These are phyloP conservation scores for Macadamia integrifolia DNA, from an alignment of 164 flowering plant species.

Conservation along the genomic window DNA sequence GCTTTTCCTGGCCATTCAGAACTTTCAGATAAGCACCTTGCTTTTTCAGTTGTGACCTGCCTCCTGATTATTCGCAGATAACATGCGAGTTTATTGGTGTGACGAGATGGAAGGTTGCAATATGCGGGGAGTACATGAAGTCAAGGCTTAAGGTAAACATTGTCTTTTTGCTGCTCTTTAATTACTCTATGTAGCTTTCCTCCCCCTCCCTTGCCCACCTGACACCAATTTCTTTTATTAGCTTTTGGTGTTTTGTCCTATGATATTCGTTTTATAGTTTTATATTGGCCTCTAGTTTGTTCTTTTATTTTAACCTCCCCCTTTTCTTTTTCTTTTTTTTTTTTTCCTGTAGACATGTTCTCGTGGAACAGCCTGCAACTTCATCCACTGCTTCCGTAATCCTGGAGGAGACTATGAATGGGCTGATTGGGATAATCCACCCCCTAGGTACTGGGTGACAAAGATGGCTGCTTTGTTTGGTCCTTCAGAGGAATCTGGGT, in stretches of 20 bases:
- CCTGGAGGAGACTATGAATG: slow-evolving; percentile 99
- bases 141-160: slow-evolving; percentile 61
- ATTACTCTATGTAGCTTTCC: background rate
- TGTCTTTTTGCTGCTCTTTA: background rate
- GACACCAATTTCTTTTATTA: too few relatives aligned
- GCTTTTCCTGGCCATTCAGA: too few relatives aligned
- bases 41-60: background rate
- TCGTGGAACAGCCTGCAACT: slow-evolving; percentile 87
- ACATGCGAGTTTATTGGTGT: slow-evolving; percentile 76
- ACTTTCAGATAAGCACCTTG: too few relatives aligned
- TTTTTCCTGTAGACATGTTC: slow-evolving; percentile 62
- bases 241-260: too few relatives aligned
- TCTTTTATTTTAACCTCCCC: background rate
- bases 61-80: slow-evolving; percentile 37
- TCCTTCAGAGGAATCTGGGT: slow-evolving; percentile 38
- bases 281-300: background rate
- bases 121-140: slow-evolving; percentile 95
- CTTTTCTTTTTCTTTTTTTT: slow-evolving; percentile 5
- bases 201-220: too few relatives aligned
- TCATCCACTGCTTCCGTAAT: slow-evolving; percentile 89
- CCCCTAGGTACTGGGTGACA: slow-evolving; percentile 76
- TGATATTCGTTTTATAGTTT: background rate
- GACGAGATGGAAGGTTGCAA: slow-evolving; percentile 89
- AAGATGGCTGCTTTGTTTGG: slow-evolving; percentile 87
- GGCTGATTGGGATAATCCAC: slow-evolving; percentile 96